Evolutionary conservation across 306 rosid species (phyloP), one percentile per base, ranked within the genome.

Genomic region (Inga laurina): DNA sequence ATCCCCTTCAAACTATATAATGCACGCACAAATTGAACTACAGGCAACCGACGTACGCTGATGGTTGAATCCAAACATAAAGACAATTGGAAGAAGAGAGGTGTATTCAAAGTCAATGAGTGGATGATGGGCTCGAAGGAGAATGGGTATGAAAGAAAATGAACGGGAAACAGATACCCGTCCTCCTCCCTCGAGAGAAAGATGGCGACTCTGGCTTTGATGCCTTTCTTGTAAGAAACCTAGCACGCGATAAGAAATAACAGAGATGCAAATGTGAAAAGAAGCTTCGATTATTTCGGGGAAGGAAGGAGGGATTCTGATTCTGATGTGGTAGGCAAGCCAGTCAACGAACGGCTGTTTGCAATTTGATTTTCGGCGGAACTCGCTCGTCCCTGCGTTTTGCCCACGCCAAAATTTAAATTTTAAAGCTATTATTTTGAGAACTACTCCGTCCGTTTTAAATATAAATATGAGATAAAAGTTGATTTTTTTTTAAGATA

Each of bases 111-210:
- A 82, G 56, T 45, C 39, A 49, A 75, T 43, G 66, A 49, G 12
- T n/a, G 18, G 43, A 64, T 11, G 81, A 56, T 27, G 57, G 41
- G 79, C 45, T 11, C 3, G 57, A 41, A 77, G 89, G 86, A 89
- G 87, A 89, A 84, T 74, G 52, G 87, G 85, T 74, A 68, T 24
- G 56, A 61, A 79, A 21, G 71, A 18, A 45, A 7, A 7, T 49
- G n/a, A 59, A 67, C 22, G n/a, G 32, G 27, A 22, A 62, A 56
- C 34, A 22, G 39, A 81, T 24, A 76, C 88, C 90, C 76, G 90
- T 83, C 84, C 88, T 34, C 68, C 69, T 57, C 30, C 52, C 16
- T 65, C 14, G 51, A 2, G 69, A 21, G 69, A 19, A 76, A 41
- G 62, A n/a, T 11, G 39, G 24, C 15, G 32, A 4, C 39, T 76